Evolutionary conservation across 1,284 basidiomycete genomes (phyloP).

Genomic region (Marasmius sp.): DNA sequence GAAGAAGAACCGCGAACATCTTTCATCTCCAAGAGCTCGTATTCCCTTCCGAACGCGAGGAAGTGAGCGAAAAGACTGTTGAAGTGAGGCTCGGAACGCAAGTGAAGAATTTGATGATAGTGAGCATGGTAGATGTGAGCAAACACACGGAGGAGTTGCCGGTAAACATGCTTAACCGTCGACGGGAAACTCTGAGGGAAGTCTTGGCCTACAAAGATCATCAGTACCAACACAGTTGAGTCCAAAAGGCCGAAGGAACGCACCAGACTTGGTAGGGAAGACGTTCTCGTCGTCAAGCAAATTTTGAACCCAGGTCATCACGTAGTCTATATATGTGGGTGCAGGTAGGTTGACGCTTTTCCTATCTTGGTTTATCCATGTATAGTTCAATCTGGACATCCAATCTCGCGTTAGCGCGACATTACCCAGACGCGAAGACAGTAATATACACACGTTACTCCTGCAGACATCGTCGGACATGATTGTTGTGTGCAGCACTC

Average conservation of each 20-base stretch:
- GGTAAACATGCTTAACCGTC: slow-evolving; percentile 95
- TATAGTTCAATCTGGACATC: slow-evolving; percentile 82
- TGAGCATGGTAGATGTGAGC: slow-evolving; percentile 98
- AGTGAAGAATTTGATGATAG: slow-evolving; percentile 89
- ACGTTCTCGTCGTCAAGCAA: slow-evolving; percentile 89
- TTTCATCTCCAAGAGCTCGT: slow-evolving; percentile 88
- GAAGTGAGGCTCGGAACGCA: slow-evolving; percentile 95
- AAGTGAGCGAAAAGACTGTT: slow-evolving; percentile 99
- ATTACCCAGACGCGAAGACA: background rate
- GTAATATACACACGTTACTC: slow-evolving; percentile 64
- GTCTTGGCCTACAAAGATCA: slow-evolving; percentile 65
- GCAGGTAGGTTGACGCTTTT: slow-evolving; percentile 93
- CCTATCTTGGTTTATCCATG: slow-evolving; percentile 96
- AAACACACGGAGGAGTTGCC: slow-evolving; percentile 95
- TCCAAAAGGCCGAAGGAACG: slow-evolving; percentile 19
- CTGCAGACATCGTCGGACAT: slow-evolving; percentile 94
- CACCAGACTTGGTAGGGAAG: slow-evolving; percentile 95
- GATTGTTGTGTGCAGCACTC: slow-evolving; percentile 92
- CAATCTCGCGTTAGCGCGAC: background rate
- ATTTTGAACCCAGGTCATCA: slow-evolving; percentile 98
- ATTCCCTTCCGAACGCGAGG: slow-evolving; percentile 91
- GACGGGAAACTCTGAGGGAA: slow-evolving; percentile 90
- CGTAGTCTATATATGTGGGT: slow-evolving; percentile 97
- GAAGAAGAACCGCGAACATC: slow-evolving; percentile 77
- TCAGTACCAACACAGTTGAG: slow-evolving; percentile 1